These are phyloP conservation scores for Eleusine coracana DNA, from an alignment of 176 grass and related monocot genomes.

Conservation along the genomic window DNA sequence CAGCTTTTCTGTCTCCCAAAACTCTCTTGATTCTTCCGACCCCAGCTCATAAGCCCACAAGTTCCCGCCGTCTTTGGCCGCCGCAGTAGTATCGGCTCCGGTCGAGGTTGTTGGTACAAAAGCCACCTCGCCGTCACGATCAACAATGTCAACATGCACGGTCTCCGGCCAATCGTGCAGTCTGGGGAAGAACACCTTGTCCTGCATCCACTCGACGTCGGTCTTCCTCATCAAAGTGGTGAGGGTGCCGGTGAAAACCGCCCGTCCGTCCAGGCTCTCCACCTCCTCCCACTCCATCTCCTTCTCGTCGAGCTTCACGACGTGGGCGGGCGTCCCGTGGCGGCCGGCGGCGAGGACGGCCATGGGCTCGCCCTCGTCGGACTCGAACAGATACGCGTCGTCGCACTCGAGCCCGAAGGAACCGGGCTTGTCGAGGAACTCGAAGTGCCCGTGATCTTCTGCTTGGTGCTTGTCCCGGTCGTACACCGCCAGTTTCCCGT, in stretches of 20 bases:
- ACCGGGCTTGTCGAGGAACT: neutral
- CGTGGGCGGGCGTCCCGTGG: neutral
- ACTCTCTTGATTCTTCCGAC: neutral
- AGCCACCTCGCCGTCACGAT: neutral
- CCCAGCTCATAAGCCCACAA: neutral
- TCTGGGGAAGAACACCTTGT: neutral
- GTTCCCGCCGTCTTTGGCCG: neutral
- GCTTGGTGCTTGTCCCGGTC: neutral
- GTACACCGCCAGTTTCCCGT: constrained; percentile 19
- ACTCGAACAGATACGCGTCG: constrained; percentile 11
- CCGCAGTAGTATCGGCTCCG: neutral
- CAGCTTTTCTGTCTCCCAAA: neutral
- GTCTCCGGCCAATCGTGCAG: neutral
- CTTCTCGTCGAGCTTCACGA: constrained; percentile 16
- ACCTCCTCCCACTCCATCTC: constrained; percentile 33
- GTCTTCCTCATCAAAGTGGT: neutral
- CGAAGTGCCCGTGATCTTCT: neutral
- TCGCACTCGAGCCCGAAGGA: neutral
- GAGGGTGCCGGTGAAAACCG: neutral
- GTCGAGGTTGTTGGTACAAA: neutral
- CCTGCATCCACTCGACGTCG: neutral
- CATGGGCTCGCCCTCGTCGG: constrained; percentile 20
- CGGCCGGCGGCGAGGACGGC: constrained; percentile 12
- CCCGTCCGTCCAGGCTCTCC: neutral
- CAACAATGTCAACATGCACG: neutral